Evolutionary conservation across 2,329 filamentous ascomycete species (phyloP).

Genomic region (Stemphylium beticola): DNA sequence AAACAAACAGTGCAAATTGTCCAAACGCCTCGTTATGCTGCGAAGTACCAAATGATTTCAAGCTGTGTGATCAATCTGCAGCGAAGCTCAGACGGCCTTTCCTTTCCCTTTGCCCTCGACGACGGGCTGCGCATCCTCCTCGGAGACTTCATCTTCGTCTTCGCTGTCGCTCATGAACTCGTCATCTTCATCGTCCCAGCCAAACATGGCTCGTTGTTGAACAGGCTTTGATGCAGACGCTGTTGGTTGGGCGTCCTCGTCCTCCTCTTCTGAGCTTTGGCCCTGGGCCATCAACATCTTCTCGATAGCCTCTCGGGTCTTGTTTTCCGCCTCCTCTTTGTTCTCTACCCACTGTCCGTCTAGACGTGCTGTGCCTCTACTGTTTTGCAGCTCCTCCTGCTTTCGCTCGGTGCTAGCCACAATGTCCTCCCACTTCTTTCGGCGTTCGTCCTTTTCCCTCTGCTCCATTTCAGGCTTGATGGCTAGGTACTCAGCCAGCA

Average conservation of each 20-base stretch:
- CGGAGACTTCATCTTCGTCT: constrained; percentile 52
- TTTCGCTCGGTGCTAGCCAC: constrained; percentile 82
- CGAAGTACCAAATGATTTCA: background rate
- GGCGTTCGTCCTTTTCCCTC: constrained; percentile 85
- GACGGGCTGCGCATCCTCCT: constrained; percentile 37
- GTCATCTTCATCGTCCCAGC: constrained; percentile 77
- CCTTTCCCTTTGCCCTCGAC: constrained; percentile 53
- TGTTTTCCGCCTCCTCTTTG: constrained; percentile 87
- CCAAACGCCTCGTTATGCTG: constrained; percentile 12
- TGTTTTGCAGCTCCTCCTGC: constrained; percentile 81
- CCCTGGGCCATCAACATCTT: constrained; percentile 54
- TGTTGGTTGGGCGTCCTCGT: constrained; percentile 35
- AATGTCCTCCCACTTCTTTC: constrained; percentile 85
- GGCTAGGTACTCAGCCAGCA: constrained; percentile 89
- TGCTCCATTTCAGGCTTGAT: constrained; percentile 98
- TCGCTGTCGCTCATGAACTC: constrained; percentile 55
- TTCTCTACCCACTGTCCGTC: constrained; percentile 95
- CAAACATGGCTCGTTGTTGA: constrained; percentile 65
- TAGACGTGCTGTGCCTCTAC: constrained; percentile 67
- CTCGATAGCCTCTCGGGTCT: constrained; percentile 77
- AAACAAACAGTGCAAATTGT: background rate
- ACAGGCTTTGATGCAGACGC: constrained; percentile 38
- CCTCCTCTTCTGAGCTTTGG: constrained; percentile 49
- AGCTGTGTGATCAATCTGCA: background rate
- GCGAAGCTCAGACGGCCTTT: constrained; percentile 38